Conservation (phyloP, 2,329 filamentous ascomycete genomes). For the Apiospora marii region DNA sequence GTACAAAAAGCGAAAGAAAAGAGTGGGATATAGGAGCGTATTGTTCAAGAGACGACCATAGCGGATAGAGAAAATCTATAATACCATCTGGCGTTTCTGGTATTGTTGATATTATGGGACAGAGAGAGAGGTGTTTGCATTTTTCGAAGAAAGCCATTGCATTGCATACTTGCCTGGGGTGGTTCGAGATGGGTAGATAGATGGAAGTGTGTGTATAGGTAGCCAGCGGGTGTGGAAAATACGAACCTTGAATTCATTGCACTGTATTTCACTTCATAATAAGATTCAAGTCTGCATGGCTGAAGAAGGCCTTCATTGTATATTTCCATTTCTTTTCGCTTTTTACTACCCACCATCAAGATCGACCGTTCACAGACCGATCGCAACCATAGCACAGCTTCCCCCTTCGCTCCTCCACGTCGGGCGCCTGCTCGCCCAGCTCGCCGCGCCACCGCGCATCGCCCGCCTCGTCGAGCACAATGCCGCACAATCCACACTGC, state of each 20-base stretch:
- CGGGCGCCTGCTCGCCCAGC: conserved; percentile 55
- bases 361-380: conserved; percentile 62
- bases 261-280: background rate
- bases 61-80: conserved; percentile 19
- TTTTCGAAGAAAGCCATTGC: background rate
- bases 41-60: background rate
- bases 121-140: background rate
- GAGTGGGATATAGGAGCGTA: background rate
- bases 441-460: conserved; percentile 70
- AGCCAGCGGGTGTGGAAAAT: background rate
- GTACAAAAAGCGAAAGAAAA: background rate
- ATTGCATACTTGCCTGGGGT: background rate
- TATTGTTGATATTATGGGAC: background rate
- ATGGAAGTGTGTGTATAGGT: background rate
- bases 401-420: conserved; percentile 33
- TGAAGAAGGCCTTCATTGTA: background rate
- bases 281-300: background rate
- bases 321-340: no score
- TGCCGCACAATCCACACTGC: conserved; percentile 74
- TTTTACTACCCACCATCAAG: no score
- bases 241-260: background rate
- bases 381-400: conserved; percentile 78
- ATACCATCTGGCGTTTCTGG: conserved; percentile 14
- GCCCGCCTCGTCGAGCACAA: conserved; percentile 68
- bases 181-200: background rate